phyloP scores from a whole-genome alignment of 225 moss, liverwort and hornwort genomes.

The Neckera pumila region DNA sequence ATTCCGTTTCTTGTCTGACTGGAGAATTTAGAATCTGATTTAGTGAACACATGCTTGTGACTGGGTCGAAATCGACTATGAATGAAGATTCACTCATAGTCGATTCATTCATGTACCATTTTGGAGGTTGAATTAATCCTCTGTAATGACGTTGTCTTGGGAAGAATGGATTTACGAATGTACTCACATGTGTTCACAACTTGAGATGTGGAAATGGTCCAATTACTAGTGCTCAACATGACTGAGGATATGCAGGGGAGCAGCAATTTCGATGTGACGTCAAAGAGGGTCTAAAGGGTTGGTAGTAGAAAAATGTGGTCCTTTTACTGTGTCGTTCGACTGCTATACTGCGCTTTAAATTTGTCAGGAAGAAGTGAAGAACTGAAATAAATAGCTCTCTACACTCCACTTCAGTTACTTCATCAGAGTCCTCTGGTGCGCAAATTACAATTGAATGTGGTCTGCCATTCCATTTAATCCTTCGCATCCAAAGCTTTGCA shows the following conservation, averaged over 20 bases:
- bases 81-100: neutral
- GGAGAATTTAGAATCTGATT: neutral
- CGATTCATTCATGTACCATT: neutral
- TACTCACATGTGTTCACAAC: neutral
- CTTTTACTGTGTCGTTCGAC: neutral
- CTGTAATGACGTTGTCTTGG: neutral
- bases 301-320: neutral
- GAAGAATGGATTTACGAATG: too few relatives aligned
- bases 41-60: neutral
- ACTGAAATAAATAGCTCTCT: neutral
- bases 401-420: neutral
- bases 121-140: too few relatives aligned
- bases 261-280: neutral
- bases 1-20: neutral
- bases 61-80: too few relatives aligned
- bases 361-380: neutral
- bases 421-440: neutral
- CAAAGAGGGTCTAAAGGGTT: neutral
- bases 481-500: too few relatives aligned
- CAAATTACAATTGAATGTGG: too few relatives aligned
- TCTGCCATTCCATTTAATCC: too few relatives aligned
- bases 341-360: neutral
- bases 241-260: too few relatives aligned
- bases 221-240: neutral
- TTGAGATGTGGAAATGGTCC: neutral